Conservation (phyloP, 495 filamentous ascomycete species). For the Penicillium manginii region DNA sequence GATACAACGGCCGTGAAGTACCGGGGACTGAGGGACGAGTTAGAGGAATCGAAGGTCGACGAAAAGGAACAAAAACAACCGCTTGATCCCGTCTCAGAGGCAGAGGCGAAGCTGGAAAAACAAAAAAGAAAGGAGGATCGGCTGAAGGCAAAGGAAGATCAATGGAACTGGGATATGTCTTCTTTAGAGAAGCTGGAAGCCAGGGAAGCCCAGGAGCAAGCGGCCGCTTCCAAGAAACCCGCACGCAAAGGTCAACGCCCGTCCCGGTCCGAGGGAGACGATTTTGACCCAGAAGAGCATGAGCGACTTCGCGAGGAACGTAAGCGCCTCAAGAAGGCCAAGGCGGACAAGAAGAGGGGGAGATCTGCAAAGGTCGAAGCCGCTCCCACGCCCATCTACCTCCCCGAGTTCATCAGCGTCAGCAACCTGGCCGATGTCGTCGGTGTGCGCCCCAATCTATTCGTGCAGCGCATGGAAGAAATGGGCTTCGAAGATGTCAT, state of each 20-base stretch:
- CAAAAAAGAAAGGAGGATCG: slow-evolving; percentile 5
- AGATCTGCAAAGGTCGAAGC: slow-evolving; percentile 38
- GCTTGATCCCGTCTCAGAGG: neutral
- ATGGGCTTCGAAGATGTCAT: slow-evolving; percentile 81
- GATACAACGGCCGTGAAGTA: slow-evolving; percentile 23
- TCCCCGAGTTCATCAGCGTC: slow-evolving; percentile 92
- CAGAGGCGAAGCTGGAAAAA: slow-evolving; percentile 9
- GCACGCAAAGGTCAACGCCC: slow-evolving; percentile 34
- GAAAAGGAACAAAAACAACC: too few relatives aligned
- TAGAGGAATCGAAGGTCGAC: slow-evolving; percentile 1
- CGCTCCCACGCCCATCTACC: slow-evolving; percentile 65
- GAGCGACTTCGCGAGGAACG: slow-evolving; percentile 41
- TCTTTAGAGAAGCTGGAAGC: slow-evolving; percentile 29
- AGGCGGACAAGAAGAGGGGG: slow-evolving; percentile 45
- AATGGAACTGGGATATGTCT: slow-evolving; percentile 44
- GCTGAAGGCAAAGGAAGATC: slow-evolving; percentile 21
- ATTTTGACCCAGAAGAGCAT: slow-evolving; percentile 41
- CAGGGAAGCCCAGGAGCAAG: slow-evolving; percentile 18
- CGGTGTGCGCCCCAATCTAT: slow-evolving; percentile 69
- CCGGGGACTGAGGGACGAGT: slow-evolving; percentile 20
- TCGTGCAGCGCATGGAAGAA: slow-evolving; percentile 70
- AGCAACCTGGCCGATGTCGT: slow-evolving; percentile 80
- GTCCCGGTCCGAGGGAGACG: slow-evolving; percentile 36
- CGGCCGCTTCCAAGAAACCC: slow-evolving; percentile 17
- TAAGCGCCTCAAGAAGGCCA: slow-evolving; percentile 52